A percentile compares a stretch with the other conserved stretches of the same genome.
Evolutionary conservation across 352 stramenopile species (phyloP).

Genomic region (Phytophthora palmivora): DNA sequence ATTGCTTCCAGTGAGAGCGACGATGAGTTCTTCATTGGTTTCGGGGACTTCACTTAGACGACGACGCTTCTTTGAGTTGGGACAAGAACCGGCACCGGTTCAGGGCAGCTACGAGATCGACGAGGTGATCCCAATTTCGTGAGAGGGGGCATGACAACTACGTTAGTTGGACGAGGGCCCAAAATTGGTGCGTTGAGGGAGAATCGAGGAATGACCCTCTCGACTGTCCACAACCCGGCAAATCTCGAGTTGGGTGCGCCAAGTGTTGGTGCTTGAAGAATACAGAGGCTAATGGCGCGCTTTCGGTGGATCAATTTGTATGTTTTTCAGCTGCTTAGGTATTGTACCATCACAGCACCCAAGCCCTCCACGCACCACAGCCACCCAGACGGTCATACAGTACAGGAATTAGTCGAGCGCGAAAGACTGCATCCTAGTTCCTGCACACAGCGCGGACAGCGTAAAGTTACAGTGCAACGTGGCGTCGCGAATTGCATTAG

Average conservation of each 20-base stretch:
- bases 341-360: too few species aligned
- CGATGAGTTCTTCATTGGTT: constrained; percentile 26
- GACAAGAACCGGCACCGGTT: not conserved
- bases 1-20: constrained; percentile 2
- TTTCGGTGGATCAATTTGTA: not conserved
- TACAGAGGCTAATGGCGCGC: not conserved
- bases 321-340: not conserved
- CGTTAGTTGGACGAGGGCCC: not conserved
- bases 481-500: not conserved
- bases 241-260: too few species aligned
- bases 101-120: constrained; percentile 14
- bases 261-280: not conserved
- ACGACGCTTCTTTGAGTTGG: constrained; percentile 19
- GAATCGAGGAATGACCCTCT: not conserved
- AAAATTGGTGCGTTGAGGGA: not conserved
- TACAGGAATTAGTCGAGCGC: too few species aligned
- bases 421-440: too few species aligned
- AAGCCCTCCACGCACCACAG: not conserved
- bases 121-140: constrained; percentile 1
- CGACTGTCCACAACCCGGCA: not conserved
- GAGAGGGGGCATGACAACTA: not conserved
- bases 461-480: not conserved
- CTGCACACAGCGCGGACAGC: not conserved
- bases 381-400: too few species aligned
- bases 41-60: constrained; percentile 15